A percentile compares a stretch with the other conserved stretches of the same genome.
Conservation (phyloP, 139 green algal genomes). For the Bryopsis sp. region DNA sequence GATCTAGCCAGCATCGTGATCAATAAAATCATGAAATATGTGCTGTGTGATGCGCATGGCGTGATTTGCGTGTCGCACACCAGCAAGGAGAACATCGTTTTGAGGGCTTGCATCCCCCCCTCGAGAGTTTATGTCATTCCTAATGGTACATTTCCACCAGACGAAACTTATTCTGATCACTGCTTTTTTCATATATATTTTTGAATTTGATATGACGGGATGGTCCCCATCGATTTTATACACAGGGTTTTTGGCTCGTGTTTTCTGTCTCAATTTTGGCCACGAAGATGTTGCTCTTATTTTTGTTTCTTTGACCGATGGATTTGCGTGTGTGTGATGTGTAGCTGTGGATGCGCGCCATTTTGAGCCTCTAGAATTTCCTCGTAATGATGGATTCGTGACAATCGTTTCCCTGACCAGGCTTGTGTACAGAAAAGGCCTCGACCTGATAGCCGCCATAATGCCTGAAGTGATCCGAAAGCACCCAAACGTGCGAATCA, state of each 20-base stretch:
- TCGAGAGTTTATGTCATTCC: slow-evolving; percentile 85
- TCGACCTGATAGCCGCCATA: slow-evolving; percentile 81
- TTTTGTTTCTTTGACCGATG: background rate
- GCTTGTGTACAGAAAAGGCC: slow-evolving; percentile 92
- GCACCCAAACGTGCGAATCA: slow-evolving; percentile 59
- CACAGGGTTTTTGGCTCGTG: background rate
- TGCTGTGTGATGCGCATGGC: slow-evolving; percentile 60
- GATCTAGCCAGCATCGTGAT: slow-evolving; percentile 70
- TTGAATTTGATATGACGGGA: too few relatives aligned
- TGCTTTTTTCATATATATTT: too few relatives aligned
- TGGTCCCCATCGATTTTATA: background rate
- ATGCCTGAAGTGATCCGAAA: slow-evolving; percentile 65
- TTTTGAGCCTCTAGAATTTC: slow-evolving; percentile 48
- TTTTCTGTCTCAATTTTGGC: background rate
- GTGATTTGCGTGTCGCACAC: slow-evolving; percentile 93
- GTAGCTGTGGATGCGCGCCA: slow-evolving; percentile 70
- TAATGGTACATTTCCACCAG: slow-evolving; percentile 59
- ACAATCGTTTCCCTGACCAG: slow-evolving; percentile 71
- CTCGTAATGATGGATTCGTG: slow-evolving; percentile 14
- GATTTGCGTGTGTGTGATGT: background rate
- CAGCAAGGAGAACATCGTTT: slow-evolving; percentile 93
- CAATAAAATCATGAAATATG: slow-evolving; percentile 85
- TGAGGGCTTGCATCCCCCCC: slow-evolving; percentile 77
- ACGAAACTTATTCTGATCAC: background rate
- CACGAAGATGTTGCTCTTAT: background rate